Conservation (phyloP, 2,329 filamentous ascomycete species). For the Sporothrix phasma region DNA sequence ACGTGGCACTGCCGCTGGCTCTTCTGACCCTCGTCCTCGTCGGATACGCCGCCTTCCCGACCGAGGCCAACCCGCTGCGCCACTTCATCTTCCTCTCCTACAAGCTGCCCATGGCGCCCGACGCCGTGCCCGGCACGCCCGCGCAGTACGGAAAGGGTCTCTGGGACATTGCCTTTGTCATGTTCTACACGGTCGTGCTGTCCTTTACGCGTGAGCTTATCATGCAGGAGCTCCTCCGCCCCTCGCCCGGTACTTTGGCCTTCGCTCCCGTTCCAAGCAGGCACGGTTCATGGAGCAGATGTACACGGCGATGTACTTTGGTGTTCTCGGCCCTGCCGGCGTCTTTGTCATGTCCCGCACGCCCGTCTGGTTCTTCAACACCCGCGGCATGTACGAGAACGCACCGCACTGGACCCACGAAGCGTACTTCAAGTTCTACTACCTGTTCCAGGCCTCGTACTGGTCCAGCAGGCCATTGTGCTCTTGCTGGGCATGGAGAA, state of each 20-base stretch:
- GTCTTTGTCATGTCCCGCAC: conserved; percentile 84
- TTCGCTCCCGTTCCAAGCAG: conserved; percentile 67
- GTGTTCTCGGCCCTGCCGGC: conserved; percentile 68
- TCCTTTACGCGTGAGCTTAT: conserved; percentile 92
- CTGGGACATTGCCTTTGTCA: conserved; percentile 77
- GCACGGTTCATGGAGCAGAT: conserved; percentile 91
- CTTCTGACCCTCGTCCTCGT: conserved; percentile 53
- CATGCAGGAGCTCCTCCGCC: conserved; percentile 82
- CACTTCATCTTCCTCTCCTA: conserved; percentile 87
- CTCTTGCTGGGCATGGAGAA: conserved; percentile 81
- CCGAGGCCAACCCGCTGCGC: conserved; percentile 66
- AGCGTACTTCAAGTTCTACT: conserved; percentile 84
- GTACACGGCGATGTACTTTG: conserved; percentile 90
- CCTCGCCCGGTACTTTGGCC: conserved; percentile 57
- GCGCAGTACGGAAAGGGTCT: conserved; percentile 79
- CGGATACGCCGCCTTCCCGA: conserved; percentile 66
- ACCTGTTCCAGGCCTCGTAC: conserved; percentile 87
- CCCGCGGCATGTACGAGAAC: conserved; percentile 74
- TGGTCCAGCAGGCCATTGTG: conserved; percentile 94
- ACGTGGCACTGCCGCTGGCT: conserved; percentile 58
- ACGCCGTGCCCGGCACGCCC: conserved; percentile 33
- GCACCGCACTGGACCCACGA: conserved; percentile 80
- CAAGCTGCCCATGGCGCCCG: conserved; percentile 47
- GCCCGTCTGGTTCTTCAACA: conserved; percentile 96
- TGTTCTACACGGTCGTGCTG: conserved; percentile 80